Conservation (phyloP, 2,329 filamentous ascomycete genomes). For the Raffaelea albimanens region DNA sequence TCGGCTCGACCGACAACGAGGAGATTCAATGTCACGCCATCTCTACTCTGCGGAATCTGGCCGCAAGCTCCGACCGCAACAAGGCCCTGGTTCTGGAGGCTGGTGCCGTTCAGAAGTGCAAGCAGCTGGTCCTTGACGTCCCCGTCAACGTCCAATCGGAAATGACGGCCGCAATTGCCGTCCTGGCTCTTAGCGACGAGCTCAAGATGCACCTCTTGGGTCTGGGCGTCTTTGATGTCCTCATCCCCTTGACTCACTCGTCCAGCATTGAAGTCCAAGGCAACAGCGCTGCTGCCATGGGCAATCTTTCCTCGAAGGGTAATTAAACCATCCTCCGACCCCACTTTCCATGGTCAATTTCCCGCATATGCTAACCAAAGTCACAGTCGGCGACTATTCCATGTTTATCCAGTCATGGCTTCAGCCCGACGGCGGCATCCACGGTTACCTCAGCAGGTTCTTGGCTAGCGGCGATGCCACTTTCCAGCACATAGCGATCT, state of each 20-base stretch:
- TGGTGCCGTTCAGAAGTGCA: constrained; percentile 96
- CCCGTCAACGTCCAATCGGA: constrained; percentile 93
- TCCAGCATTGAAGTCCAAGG: constrained; percentile 97
- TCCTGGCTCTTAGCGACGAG: constrained; percentile 89
- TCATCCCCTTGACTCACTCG: constrained; percentile 91
- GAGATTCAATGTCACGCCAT: constrained; percentile 99
- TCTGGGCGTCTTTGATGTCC: constrained; percentile 88
- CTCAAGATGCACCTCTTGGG: constrained; percentile 85
- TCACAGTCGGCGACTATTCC: constrained; percentile 82
- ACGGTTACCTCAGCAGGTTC: constrained; percentile 90
- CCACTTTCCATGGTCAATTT: background rate
- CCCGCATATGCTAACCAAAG: background rate
- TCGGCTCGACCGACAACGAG: constrained; percentile 94
- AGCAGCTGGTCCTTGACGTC: constrained; percentile 87
- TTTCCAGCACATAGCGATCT: constrained; percentile 98
- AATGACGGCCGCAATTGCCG: constrained; percentile 98
- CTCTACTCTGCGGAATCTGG: constrained; percentile 88
- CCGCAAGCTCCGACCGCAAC: constrained; percentile 93
- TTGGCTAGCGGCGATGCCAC: constrained; percentile 89
- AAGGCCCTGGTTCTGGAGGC: constrained; percentile 96
- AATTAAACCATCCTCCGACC: constrained; percentile 22
- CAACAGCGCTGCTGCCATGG: constrained; percentile 91
- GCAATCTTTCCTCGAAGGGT: constrained; percentile 97
- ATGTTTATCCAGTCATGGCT: constrained; percentile 94
- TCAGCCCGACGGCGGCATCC: constrained; percentile 85